Base-by-base conservation (phyloP, 1,284 basidiomycete species). In the Trametes pubescens region DNA sequence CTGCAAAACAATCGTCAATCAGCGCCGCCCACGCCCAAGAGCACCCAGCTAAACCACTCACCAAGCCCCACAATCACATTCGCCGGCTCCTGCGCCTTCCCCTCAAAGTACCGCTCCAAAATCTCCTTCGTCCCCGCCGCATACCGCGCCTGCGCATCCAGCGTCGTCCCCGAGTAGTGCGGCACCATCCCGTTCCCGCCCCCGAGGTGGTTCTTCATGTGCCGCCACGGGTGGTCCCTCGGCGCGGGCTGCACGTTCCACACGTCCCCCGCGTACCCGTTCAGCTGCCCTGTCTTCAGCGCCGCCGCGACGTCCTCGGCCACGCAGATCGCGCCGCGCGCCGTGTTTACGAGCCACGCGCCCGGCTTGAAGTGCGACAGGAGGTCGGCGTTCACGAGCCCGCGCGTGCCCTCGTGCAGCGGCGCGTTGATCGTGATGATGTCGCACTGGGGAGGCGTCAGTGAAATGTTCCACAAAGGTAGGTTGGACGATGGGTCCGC, bases 141-240 rank as follows among this genome's bases (percentile, higher is more conserved):
- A 76, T 98, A 98, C 58, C 96, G 91, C 47, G 81, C 84, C 80
- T 98, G 96, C 0, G 96, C 95, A 72, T 98, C 95, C 62, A 98
- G 84, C 5, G 95, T 95, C 10, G 95, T 96, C 40, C 94, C 95
- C 67, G 89, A 91, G 79, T 93, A 93, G 74, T 95, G 92, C n/a
- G 91, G 89, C 18, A 90, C 88, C 91, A 93, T 92, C 69, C 89
- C 92, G 77, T 93, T 93, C 43, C 94, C 94, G 59, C 86, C 91
- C 21, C 89, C 90, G 18, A 91, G 83, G 38, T 86, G 85, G 82
- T 94, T 93, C 82, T 90, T 88, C 85, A 90, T 87, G 47, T 85
- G 86, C 66, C 94, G 86, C 94, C 93, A 97, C 48, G 91, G 82
- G 80, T 98, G 95, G 77, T 96, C 91, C 69, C 84, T 85, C 2